These are phyloP conservation scores for Claviceps pusilla DNA, from an alignment of 2,329 filamentous ascomycete genomes.

Conservation along the genomic window DNA sequence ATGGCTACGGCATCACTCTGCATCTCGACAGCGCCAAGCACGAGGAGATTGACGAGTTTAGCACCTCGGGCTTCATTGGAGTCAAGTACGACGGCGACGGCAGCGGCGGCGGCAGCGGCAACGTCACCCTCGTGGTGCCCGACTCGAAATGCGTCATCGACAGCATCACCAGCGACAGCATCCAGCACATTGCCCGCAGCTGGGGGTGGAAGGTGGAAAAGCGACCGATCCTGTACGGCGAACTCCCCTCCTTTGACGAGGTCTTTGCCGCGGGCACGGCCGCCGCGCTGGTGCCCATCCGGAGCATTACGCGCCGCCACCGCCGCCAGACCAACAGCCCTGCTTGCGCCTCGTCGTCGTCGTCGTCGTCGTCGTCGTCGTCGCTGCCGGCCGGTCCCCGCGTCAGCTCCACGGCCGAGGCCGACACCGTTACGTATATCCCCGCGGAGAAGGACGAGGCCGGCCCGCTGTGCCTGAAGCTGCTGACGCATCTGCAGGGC, in stretches of 20 bases:
- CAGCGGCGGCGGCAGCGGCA: no score
- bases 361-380: background rate
- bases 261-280: conserved; percentile 88
- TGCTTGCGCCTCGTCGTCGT: no score
- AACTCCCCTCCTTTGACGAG: conserved; percentile 45
- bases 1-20: conserved; percentile 86
- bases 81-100: conserved; percentile 42
- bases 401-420: conserved; percentile 21
- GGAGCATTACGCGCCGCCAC: conserved; percentile 61
- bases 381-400: conserved; percentile 20
- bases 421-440: conserved; percentile 42
- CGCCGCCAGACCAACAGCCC: background rate
- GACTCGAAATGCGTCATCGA: conserved; percentile 79
- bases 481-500: conserved; percentile 63
- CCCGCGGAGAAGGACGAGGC: conserved; percentile 46
- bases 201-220: conserved; percentile 78
- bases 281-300: conserved; percentile 79
- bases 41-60: conserved; percentile 88
- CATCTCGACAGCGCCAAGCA: conserved; percentile 78
- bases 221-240: conserved; percentile 49
- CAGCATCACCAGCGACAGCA: conserved; percentile 67
- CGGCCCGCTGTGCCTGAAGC: conserved; percentile 55
- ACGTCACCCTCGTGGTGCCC: conserved; percentile 66
- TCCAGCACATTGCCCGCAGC: conserved; percentile 58
- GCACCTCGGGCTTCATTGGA: conserved; percentile 84